Evolutionary conservation across 169 alveolate species (phyloP).

Genomic region (Plasmodium berghei): DNA sequence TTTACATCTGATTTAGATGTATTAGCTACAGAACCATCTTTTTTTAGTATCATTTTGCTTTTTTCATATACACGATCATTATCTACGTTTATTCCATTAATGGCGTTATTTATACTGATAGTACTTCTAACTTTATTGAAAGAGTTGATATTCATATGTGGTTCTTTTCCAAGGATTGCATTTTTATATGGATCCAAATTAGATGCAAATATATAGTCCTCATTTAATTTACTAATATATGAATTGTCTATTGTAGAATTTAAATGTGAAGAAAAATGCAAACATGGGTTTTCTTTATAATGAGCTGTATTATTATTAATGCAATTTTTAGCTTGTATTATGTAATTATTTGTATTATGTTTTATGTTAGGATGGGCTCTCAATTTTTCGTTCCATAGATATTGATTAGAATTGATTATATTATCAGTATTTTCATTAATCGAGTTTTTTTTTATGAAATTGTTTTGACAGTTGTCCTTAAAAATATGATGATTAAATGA

Average conservation of each 20-base stretch:
- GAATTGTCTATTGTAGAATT: not conserved
- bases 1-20: not conserved
- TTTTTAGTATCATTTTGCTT: not conserved
- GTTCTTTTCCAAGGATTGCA: too few relatives aligned
- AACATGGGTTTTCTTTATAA: not conserved
- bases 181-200: not conserved
- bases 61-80: not conserved
- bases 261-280: not conserved
- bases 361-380: not conserved
- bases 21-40: not conserved
- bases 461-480: conserved; percentile 4
- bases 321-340: not conserved
- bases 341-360: not conserved
- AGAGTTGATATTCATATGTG: too few relatives aligned
- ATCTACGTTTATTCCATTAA: not conserved
- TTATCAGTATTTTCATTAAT: conserved; percentile 4
- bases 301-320: not conserved
- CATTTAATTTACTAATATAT: not conserved
- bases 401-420: not conserved
- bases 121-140: too few relatives aligned
- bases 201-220: not conserved
- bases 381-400: not conserved
- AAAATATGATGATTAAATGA: not conserved
- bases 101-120: too few relatives aligned
- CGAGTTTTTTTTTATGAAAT: not conserved